These are phyloP conservation scores for Tetrahymena borealis DNA, from an alignment of 73 alveolate genomes.

Conservation along the genomic window DNA sequence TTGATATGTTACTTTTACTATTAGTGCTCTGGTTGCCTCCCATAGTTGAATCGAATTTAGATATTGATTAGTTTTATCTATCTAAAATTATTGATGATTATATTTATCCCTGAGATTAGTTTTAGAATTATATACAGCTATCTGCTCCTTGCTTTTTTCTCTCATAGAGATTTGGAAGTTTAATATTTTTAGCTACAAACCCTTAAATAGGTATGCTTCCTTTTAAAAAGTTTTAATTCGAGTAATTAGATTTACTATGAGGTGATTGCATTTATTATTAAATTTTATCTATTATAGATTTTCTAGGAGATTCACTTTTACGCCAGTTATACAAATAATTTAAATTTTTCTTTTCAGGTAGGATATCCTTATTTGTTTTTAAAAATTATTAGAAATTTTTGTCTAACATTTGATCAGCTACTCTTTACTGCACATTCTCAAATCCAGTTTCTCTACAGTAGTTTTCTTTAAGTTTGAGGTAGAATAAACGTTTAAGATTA, in stretches of 20 bases:
- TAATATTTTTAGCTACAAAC: not conserved
- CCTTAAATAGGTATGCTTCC: not conserved
- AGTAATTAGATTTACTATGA: not conserved
- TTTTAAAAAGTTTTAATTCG: not conserved
- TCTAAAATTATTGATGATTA: not conserved
- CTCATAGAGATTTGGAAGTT: not conserved
- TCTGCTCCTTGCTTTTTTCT: not conserved
- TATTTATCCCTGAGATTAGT: not conserved
- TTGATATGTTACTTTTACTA: not conserved
- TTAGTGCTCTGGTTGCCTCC: not conserved
- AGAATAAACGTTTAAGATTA: not conserved
- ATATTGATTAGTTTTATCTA: not conserved
- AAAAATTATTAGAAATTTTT: not conserved
- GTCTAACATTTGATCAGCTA: not conserved
- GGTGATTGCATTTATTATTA: not conserved
- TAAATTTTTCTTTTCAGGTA: not conserved
- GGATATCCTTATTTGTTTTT: not conserved
- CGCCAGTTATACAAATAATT: not conserved
- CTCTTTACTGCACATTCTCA: not conserved
- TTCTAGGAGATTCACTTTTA: not conserved
- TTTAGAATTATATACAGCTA: not conserved
- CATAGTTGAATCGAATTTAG: not conserved
- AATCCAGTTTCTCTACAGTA: not conserved
- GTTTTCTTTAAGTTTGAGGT: not conserved
- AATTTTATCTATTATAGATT: not conserved